phyloP scores from a whole-genome alignment of 2,329 filamentous ascomycete species.

The Botryotinia globosa region DNA sequence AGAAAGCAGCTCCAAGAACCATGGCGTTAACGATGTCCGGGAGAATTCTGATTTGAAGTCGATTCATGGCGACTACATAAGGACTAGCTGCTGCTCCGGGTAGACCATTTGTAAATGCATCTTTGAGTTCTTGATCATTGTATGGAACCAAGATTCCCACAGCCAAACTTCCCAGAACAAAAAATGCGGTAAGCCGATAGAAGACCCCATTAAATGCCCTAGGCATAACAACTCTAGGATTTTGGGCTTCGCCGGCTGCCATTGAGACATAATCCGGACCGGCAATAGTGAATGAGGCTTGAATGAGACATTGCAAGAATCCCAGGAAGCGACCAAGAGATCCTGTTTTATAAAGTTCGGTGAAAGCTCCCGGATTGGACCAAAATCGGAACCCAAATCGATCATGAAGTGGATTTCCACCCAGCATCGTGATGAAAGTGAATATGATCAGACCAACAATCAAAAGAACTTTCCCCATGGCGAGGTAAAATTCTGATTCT shows the following conservation, averaged over 20 bases:
- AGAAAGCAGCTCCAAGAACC: conserved; percentile 54
- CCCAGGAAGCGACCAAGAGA: conserved; percentile 51
- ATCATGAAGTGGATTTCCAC: conserved; percentile 34
- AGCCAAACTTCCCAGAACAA: conserved; percentile 55
- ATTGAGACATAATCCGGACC: conserved; percentile 51
- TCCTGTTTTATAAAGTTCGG: conserved; percentile 42
- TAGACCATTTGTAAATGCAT: conserved; percentile 43
- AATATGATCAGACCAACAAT: conserved; percentile 37
- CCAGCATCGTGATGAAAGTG: conserved; percentile 40
- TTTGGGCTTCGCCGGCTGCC: conserved; percentile 57
- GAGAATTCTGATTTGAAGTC: conserved; percentile 49
- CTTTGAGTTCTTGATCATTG: conserved; percentile 46
- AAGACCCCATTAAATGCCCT: conserved; percentile 58
- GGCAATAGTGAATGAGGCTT: conserved; percentile 51
- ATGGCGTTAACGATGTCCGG: conserved; percentile 54
- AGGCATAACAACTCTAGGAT: conserved; percentile 57
- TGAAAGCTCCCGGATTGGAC: conserved; percentile 48
- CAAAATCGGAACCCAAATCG: conserved; percentile 47
- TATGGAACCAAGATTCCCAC: conserved; percentile 60
- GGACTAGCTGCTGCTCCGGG: conserved; percentile 48
- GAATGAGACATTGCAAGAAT: conserved; percentile 48
- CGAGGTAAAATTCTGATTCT: conserved; percentile 55
- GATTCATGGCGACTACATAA: conserved; percentile 49
- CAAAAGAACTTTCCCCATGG: conserved; percentile 37
- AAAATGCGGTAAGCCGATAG: conserved; percentile 62